phyloP scores from a whole-genome alignment of 495 filamentous ascomycete species.

The Cercophora newfieldiana region DNA sequence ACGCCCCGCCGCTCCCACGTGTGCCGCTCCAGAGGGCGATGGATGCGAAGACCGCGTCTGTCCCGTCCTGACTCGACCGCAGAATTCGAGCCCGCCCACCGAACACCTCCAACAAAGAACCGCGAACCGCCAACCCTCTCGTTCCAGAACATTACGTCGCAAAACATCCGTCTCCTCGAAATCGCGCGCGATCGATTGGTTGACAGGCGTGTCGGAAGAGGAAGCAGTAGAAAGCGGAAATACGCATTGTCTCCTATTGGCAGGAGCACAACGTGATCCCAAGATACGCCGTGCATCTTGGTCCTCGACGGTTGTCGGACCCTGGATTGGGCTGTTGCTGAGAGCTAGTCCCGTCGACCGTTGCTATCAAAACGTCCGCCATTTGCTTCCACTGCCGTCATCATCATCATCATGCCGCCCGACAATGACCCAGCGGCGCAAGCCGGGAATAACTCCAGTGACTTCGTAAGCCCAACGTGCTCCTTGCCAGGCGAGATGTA shows the following conservation, averaged over 20 bases:
- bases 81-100: not conserved
- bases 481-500: not conserved
- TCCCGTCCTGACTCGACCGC: not conserved
- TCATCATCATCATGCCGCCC: conserved; percentile 41
- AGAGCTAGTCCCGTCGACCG: not conserved
- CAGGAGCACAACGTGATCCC: conserved; percentile 3
- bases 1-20: not conserved
- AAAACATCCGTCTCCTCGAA: conserved; percentile 2
- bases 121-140: conserved; percentile 9
- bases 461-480: conserved; percentile 45
- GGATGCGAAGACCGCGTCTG: not conserved
- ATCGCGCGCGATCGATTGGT: conserved; percentile 12
- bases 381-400: not conserved
- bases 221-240: not conserved
- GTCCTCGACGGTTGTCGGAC: not conserved
- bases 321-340: not conserved
- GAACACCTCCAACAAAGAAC: not conserved
- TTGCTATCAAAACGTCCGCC: not conserved
- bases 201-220: not conserved
- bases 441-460: conserved; percentile 50
- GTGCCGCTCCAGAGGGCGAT: not conserved
- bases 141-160: conserved; percentile 16
- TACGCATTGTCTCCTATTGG: conserved; percentile 7
- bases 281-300: not conserved
- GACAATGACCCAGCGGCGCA: conserved; percentile 42